phyloP scores from a whole-genome alignment of 495 filamentous ascomycete species.

The Talaromyces liani region DNA sequence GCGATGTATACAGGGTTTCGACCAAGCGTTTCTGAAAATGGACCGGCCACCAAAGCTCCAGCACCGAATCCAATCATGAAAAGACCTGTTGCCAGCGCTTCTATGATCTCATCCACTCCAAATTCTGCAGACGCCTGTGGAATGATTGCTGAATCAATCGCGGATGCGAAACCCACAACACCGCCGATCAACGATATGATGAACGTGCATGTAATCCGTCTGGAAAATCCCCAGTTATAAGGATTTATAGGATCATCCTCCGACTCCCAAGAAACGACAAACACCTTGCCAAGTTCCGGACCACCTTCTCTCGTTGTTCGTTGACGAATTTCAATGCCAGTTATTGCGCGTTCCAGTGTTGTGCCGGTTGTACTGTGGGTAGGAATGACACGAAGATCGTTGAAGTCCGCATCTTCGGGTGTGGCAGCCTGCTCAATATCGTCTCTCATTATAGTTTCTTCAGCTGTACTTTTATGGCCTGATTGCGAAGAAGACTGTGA shows the following conservation, averaged over 20 bases:
- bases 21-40: constrained; percentile 52
- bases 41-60: constrained; percentile 44
- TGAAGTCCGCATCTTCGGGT: constrained; percentile 4
- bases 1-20: constrained; percentile 52
- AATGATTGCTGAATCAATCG: constrained; percentile 41
- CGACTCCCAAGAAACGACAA: constrained; percentile 51
- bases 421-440: constrained; percentile 2
- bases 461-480: neutral
- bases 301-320: constrained; percentile 20
- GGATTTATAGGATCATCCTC: constrained; percentile 48
- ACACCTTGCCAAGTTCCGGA: constrained; percentile 30
- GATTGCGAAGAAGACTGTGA: neutral
- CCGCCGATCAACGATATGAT: constrained; percentile 46
- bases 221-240: constrained; percentile 42
- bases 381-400: constrained; percentile 3
- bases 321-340: constrained; percentile 30
- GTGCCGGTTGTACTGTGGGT: constrained; percentile 22
- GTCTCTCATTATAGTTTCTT: neutral
- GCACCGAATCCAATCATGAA: constrained; percentile 58
- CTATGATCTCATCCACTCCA: constrained; percentile 43
- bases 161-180: constrained; percentile 43
- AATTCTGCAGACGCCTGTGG: constrained; percentile 38
- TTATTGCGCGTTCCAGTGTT: constrained; percentile 23
- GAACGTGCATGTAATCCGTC: constrained; percentile 34
- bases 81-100: constrained; percentile 47